Evolutionary conservation across 495 filamentous ascomycete species (phyloP), one percentile per base, ranked within the genome.

Genomic region (Penicillium ochrochloron): DNA sequence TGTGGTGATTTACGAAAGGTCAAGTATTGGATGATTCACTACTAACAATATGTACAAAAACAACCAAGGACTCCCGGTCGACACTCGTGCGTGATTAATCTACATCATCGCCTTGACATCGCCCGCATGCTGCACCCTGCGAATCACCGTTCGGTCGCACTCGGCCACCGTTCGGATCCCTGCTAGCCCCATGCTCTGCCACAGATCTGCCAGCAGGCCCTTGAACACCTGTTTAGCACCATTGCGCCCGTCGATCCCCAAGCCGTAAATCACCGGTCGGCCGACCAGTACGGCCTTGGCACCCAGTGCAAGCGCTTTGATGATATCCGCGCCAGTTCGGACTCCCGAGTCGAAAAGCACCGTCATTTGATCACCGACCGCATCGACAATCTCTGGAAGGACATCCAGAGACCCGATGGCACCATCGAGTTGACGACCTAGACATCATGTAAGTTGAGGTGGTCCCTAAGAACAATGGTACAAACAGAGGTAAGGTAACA

Each of bases 231-330:
- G 78, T 61, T 82, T 82, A 3, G 84, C 88, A 6, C 88, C 87
- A 44, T 81, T 73, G 60, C 84, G 79, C 10, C 88, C 88, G 34
- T 78, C 80, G 37, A 86, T 80, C 2, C 78, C 81, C 19, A 97
- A 92, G 53, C 93, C 93, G 72, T 92, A 97, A 67, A 97, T 80
- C 75, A 94, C 92, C 19, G 93, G 94, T 29, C 93, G 79, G 14
- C 92, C 93, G 62, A 97, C 92, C 19, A 94, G 88, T 0, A 96
- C 93, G n/a, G 90, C 93, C 73, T 87, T 91, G 6, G 93, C 94
- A 44, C 94, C 94, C 4, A 97, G 81, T 65, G 91, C 95, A 39
- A 96, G 80, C 59, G 93, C 94, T 77, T 97, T 97, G 79, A 97
- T 84, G 68, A 90, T 75, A 72, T 90, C 88, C 3, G 80, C 80